These are phyloP conservation scores for Erodium texanum DNA, from an alignment of 441 rosid genomes.

Conservation along the genomic window DNA sequence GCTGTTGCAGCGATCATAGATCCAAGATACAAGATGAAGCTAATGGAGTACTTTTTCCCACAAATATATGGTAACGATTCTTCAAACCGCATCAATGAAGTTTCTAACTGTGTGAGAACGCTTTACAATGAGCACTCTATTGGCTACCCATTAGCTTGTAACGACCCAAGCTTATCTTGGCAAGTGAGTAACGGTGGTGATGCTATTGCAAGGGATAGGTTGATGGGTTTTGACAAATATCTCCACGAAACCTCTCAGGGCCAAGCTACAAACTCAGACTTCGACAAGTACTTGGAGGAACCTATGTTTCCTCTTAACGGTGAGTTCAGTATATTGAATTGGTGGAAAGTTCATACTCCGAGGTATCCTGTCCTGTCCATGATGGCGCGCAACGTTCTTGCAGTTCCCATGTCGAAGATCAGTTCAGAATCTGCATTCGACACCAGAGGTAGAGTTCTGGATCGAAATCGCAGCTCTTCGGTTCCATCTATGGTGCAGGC, in stretches of 20 bases:
- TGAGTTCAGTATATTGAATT: constrained; percentile 43
- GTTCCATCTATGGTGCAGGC: constrained; percentile 43
- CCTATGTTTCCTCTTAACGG: constrained; percentile 52
- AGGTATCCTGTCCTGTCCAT: constrained; percentile 50
- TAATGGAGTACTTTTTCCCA: constrained; percentile 60
- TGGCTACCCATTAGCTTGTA: constrained; percentile 45
- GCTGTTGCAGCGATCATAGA: constrained; percentile 63
- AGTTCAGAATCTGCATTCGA: constrained; percentile 16
- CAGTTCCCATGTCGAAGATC: constrained; percentile 43
- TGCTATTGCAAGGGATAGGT: constrained; percentile 27
- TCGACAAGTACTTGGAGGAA: constrained; percentile 60
- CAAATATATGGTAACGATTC: constrained; percentile 41
- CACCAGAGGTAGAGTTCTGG: constrained; percentile 21
- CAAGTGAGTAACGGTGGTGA: constrained; percentile 23
- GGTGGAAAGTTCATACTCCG: constrained; percentile 67
- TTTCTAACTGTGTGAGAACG: constrained; percentile 37
- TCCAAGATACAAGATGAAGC: constrained; percentile 69
- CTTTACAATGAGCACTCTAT: constrained; percentile 55
- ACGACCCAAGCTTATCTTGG: constrained; percentile 46
- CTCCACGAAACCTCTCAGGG: constrained; percentile 38
- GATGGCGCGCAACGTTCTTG: constrained; percentile 54
- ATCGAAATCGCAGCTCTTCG: constrained; percentile 35
- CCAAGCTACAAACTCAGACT: constrained; percentile 40
- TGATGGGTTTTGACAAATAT: constrained; percentile 48
- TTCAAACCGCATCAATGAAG: constrained; percentile 41